Conservation (phyloP, 2,329 filamentous ascomycete species). For the Trichoderma sp. region DNA sequence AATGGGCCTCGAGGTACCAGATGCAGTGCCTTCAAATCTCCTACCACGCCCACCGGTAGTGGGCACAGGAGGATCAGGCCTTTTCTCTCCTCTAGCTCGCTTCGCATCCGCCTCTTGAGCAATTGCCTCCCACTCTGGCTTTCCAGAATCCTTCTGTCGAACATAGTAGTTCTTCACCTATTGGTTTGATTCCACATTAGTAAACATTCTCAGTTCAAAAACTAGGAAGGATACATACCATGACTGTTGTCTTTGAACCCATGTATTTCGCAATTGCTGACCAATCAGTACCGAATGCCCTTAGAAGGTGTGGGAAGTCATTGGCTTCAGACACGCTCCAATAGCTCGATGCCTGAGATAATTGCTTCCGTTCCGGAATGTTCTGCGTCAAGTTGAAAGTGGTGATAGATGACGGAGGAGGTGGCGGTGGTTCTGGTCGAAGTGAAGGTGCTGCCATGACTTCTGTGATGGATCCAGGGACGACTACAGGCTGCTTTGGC, state of each 20-base stretch:
- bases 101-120: slow-evolving; percentile 60
- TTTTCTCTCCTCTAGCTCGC: slow-evolving; percentile 53
- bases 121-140: slow-evolving; percentile 58
- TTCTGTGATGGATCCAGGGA: slow-evolving; percentile 46
- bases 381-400: slow-evolving; percentile 50
- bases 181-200: not conserved
- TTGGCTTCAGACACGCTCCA: slow-evolving; percentile 81
- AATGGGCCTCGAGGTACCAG: slow-evolving; percentile 39
- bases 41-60: slow-evolving; percentile 48
- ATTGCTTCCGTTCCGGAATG: slow-evolving; percentile 47
- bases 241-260: slow-evolving; percentile 81
- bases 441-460: slow-evolving; percentile 57
- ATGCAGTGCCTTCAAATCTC: slow-evolving; percentile 45
- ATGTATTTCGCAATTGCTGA: slow-evolving; percentile 71
- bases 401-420: slow-evolving; percentile 45
- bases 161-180: slow-evolving; percentile 69
- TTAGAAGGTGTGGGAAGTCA: slow-evolving; percentile 71
- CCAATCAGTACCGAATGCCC: slow-evolving; percentile 78
- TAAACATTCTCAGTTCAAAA: not conserved
- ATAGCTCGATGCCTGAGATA: slow-evolving; percentile 70
- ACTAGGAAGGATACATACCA: slow-evolving; percentile 53
- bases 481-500: slow-evolving; percentile 32
- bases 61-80: slow-evolving; percentile 58
- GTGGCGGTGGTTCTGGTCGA: slow-evolving; percentile 51
- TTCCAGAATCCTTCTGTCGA: slow-evolving; percentile 58